Evolutionary conservation across 306 rosid species (phyloP).

Genomic region (Fagus sylvatica): DNA sequence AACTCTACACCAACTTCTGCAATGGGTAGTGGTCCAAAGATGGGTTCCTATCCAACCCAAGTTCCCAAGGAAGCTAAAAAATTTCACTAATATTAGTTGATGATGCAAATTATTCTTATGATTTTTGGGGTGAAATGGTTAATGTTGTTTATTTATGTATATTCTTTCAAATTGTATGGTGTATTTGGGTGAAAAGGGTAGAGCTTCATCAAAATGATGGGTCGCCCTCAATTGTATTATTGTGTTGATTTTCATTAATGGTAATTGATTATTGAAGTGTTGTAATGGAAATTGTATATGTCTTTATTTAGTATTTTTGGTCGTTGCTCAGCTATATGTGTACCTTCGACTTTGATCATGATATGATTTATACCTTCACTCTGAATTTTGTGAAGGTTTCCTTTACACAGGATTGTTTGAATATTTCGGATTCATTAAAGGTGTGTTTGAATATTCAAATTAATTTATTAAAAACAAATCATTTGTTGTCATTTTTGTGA

Average conservation of each 20-base stretch:
- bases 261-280: background rate
- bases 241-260: background rate
- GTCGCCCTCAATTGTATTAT: background rate
- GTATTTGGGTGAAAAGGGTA: background rate
- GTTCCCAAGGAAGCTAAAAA: background rate
- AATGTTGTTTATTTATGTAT: background rate
- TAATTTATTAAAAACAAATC: too few species aligned
- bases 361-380: too few species aligned
- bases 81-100: background rate
- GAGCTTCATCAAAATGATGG: slow-evolving; percentile 21
- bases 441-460: too few species aligned
- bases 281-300: background rate
- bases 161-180: background rate
- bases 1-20: background rate
- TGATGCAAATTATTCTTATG: background rate
- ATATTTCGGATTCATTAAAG: too few species aligned
- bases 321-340: background rate
- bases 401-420: too few species aligned
- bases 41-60: background rate
- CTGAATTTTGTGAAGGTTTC: too few species aligned
- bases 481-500: too few species aligned
- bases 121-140: too few species aligned
- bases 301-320: background rate
- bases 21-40: background rate
- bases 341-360: too few species aligned